Conservation (phyloP, 2,329 filamentous ascomycete genomes). For the Penicillium sp. region DNA sequence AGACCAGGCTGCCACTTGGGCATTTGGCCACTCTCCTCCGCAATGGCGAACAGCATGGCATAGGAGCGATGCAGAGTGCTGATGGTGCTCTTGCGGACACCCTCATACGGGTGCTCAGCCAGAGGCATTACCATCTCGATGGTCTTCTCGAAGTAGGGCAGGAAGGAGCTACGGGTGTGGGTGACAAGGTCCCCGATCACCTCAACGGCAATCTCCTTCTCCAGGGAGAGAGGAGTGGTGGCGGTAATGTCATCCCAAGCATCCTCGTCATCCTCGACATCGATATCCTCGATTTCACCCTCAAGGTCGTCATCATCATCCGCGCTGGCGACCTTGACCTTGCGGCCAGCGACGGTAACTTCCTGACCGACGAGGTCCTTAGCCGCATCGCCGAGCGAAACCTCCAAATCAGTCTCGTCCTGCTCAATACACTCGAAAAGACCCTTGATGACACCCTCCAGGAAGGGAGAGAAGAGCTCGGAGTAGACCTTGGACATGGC, state of each 20-base stretch:
- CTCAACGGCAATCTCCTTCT: conserved; percentile 96
- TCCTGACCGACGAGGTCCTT: conserved; percentile 72
- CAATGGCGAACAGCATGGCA: conserved; percentile 82
- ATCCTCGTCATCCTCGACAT: conserved; percentile 74
- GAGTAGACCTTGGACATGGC: conserved; percentile 91
- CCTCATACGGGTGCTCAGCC: conserved; percentile 85
- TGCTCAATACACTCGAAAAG: conserved; percentile 83
- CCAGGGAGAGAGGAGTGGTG: conserved; percentile 83
- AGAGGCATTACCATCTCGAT: conserved; percentile 77
- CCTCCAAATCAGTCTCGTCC: conserved; percentile 78
- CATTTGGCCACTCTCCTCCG: conserved; percentile 73
- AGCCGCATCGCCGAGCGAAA: conserved; percentile 70
- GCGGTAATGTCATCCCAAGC: conserved; percentile 81
- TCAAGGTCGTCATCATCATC: conserved; percentile 61
- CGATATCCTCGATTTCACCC: conserved; percentile 60
- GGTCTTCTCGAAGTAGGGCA: conserved; percentile 85
- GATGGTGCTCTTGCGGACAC: conserved; percentile 86
- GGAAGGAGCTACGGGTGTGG: conserved; percentile 73
- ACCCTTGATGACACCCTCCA: conserved; percentile 48
- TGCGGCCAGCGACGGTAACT: conserved; percentile 76
- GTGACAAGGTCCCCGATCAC: conserved; percentile 90
- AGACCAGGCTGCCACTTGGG: conserved; percentile 85
- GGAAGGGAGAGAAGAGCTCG: conserved; percentile 54
- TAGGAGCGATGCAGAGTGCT: conserved; percentile 92
- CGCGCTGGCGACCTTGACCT: conserved; percentile 71